Evolutionary conservation across 192 early-diverging fungal species (phyloP).

Genomic region (Thamnidium elegans): DNA sequence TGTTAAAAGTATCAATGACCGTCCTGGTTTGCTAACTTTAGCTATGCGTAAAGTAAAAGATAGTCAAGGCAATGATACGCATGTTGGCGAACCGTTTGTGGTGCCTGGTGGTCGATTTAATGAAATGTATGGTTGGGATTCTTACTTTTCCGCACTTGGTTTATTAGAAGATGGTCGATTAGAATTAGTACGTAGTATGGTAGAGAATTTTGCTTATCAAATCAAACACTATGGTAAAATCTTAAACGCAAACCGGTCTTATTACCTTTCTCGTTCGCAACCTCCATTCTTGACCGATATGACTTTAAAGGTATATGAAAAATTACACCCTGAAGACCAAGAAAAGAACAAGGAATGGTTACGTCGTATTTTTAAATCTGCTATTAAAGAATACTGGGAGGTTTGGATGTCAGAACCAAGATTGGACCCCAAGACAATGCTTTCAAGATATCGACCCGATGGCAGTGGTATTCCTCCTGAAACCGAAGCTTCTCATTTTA

Average conservation of each 20-base stretch:
- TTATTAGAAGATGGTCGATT: constrained; percentile 83
- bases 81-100: constrained; percentile 82
- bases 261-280: constrained; percentile 94
- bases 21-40: constrained; percentile 86
- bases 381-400: constrained; percentile 86
- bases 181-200: constrained; percentile 89
- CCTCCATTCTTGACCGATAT: constrained; percentile 98
- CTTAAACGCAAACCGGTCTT: constrained; percentile 95
- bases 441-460: constrained; percentile 82
- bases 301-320: constrained; percentile 73
- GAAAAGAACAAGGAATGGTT: constrained; percentile 71
- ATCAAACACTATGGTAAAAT: constrained; percentile 98
- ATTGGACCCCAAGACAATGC: constrained; percentile 66
- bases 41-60: constrained; percentile 57
- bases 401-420: constrained; percentile 89
- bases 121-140: constrained; percentile 99
- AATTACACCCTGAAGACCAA: constrained; percentile 47
- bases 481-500: constrained; percentile 88
- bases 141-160: constrained; percentile 89
- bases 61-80: constrained; percentile 42
- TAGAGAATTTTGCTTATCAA: constrained; percentile 95
- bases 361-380: constrained; percentile 60
- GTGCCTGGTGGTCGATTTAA: constrained; percentile 98
- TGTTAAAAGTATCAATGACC: constrained; percentile 86
- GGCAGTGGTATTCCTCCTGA: constrained; percentile 95